Conservation (phyloP, 1,284 basidiomycete genomes). For the Moesziomyces globuligerus region DNA sequence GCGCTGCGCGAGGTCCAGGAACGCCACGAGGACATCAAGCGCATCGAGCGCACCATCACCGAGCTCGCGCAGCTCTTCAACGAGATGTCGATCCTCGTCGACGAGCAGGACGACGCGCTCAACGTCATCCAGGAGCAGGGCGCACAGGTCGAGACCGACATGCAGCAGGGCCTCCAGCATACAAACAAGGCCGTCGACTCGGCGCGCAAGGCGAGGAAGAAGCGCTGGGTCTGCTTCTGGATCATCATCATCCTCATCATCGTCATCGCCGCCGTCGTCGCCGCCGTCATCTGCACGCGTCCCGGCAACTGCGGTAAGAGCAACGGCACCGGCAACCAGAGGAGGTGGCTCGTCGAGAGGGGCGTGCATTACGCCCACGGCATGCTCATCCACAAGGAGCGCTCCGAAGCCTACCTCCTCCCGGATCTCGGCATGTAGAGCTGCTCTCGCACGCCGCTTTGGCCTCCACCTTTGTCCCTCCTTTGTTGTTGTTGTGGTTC, state of each 20-base stretch:
- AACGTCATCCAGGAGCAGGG: slow-evolving; percentile 62
- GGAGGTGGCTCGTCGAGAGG: slow-evolving; percentile 22
- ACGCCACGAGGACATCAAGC: slow-evolving; percentile 85
- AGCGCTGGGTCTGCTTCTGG: slow-evolving; percentile 69
- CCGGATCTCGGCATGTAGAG: slow-evolving; percentile 21
- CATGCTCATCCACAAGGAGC: slow-evolving; percentile 16
- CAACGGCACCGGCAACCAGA: slow-evolving; percentile 7
- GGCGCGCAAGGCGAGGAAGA: slow-evolving; percentile 79
- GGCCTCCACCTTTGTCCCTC: background rate
- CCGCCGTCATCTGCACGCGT: slow-evolving; percentile 49
- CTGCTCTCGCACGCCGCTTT: slow-evolving; percentile 12
- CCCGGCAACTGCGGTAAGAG: slow-evolving; percentile 22
- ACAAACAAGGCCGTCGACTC: slow-evolving; percentile 77
- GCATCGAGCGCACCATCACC: slow-evolving; percentile 85
- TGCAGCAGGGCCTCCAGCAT: slow-evolving; percentile 70
- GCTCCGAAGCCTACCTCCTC: slow-evolving; percentile 19
- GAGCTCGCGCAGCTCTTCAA: slow-evolving; percentile 89
- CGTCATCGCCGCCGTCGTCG: slow-evolving; percentile 54
- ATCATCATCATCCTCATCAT: slow-evolving; percentile 56
- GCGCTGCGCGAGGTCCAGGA: slow-evolving; percentile 91
- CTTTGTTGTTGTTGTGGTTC: background rate
- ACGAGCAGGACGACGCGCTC: slow-evolving; percentile 66
- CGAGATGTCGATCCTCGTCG: slow-evolving; percentile 71
- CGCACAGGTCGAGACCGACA: slow-evolving; percentile 60
- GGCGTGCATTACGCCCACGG: slow-evolving; percentile 18